Base-by-base conservation (phyloP, 2,329 filamentous ascomycete genomes). In the Fusarium fujikuroi region DNA sequence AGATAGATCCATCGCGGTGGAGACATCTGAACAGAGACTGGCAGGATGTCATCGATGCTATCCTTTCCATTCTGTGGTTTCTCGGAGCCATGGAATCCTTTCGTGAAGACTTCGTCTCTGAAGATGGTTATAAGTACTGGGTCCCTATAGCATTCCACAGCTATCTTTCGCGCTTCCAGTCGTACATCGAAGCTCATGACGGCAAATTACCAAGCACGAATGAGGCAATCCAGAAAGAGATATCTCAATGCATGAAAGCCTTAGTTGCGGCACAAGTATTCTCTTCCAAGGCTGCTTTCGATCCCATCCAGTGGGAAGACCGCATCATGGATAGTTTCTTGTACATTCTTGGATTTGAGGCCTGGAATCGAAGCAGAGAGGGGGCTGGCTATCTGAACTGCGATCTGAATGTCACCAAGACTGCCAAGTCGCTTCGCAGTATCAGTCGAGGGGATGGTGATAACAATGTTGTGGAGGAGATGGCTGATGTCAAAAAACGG, bases 311-410 rank as follows among this genome's bases (percentile, higher is more conserved):
- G 4, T 69, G 64, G 64, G 30, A 57, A 23, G 43, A 46, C 19
- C 3, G 16, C 1, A 63, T 69, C 1, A 30, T 42, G 28, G 30
- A 69, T 6, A 34, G 3, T 1, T 30, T 69, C 1, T 3, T 69
- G 0, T 69, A 64, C n/a, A 34, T 69, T 0, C 7, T 69, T 1
- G 66, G 66, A 0, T 69, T 69, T 1, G 66, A 69, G n/a, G 50
- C 57, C 0, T 69, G 64, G 66, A 69, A 69, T 11, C 44, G 58
- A 0, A 44, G 39, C 14, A 57, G 64, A 47, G 43, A 69, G 4
- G 66, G 64, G 0, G 15, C 16, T 0, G 37, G 44, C 0, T 69
- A 69, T 23, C n/a, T 69, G 1, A 18, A n/a, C 1, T 69, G 66
- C 3, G 28, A 64, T n/a, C 7, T 69, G 1, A 69, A 69, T 7